Evolutionary conservation across 2,329 filamentous ascomycete species (phyloP).

Genomic region (Penicillium verrucosum): DNA sequence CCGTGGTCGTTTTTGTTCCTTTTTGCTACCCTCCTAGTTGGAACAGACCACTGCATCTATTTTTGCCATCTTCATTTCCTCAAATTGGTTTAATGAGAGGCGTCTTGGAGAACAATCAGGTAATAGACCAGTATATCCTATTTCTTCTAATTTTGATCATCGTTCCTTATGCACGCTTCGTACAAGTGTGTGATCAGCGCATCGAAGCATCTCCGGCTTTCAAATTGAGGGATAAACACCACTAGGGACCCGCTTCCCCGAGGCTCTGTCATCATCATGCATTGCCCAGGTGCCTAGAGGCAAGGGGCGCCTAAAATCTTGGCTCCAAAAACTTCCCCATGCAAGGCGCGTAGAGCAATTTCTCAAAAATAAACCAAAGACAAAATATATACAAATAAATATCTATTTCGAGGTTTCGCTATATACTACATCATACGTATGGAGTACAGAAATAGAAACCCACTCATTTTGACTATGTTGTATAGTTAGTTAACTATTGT

Average conservation of each 20-base stretch:
- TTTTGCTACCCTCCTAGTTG: not conserved
- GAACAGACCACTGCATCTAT: conserved; percentile 10
- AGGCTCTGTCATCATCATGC: not conserved
- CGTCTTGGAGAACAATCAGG: not conserved
- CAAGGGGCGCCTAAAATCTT: conserved; percentile 1
- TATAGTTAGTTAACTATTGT: no score
- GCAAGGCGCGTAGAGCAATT: not conserved
- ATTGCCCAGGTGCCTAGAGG: not conserved
- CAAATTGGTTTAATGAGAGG: not conserved
- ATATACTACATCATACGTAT: not conserved
- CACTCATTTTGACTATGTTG: not conserved
- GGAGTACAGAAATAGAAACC: not conserved
- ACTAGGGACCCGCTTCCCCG: not conserved
- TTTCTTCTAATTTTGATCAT: not conserved
- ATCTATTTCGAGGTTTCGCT: not conserved
- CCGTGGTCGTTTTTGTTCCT: not conserved
- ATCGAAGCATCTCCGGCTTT: not conserved
- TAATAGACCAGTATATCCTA: not conserved
- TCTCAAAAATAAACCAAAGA: not conserved
- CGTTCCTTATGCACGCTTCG: not conserved
- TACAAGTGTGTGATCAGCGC: not conserved
- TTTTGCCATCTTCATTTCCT: not conserved
- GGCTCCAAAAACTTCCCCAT: not conserved
- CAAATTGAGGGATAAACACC: not conserved
- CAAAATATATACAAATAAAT: not conserved